Percentiles rank a stretch among this genome's conserved stretches.
phyloP scores from a whole-genome alignment of 2,329 filamentous ascomycete species.

The Chaetothyriales sp. region DNA sequence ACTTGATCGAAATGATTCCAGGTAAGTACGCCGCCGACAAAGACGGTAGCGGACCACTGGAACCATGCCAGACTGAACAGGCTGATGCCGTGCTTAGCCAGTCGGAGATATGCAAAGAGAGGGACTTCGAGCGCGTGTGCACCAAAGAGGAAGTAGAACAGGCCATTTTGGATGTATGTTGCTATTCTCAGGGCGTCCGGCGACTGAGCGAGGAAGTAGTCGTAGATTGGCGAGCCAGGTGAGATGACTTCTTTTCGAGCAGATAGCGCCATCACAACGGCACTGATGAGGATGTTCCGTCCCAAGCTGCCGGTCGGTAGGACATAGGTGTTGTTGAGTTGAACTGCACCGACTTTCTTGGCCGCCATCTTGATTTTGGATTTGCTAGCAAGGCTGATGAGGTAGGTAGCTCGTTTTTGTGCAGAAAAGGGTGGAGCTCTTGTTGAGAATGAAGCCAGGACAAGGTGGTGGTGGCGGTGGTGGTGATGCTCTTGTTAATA shows the following conservation, averaged over 20 bases:
- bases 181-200: constrained; percentile 5
- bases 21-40: constrained; percentile 4
- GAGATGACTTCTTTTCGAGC: constrained; percentile 9
- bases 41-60: constrained; percentile 10
- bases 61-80: constrained; percentile 8
- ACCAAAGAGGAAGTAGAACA: constrained; percentile 10
- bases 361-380: constrained; percentile 5
- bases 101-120: constrained; percentile 7
- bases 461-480: no score
- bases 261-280: constrained; percentile 8
- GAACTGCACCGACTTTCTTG: constrained; percentile 7
- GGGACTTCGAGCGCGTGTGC: constrained; percentile 5
- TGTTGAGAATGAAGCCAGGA: no score
- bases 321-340: constrained; percentile 11
- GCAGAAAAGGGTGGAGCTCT: no score
- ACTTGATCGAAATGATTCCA: background rate
- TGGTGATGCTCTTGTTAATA: background rate
- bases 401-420: no score
- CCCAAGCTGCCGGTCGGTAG: constrained; percentile 7
- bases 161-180: constrained; percentile 7
- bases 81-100: constrained; percentile 10
- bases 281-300: constrained; percentile 4
- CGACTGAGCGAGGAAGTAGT: constrained; percentile 8
- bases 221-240: constrained; percentile 10
- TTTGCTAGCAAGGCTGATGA: background rate